Base-by-base conservation (phyloP, 2,329 filamentous ascomycete genomes). In the Hymenoscyphus scutula region DNA sequence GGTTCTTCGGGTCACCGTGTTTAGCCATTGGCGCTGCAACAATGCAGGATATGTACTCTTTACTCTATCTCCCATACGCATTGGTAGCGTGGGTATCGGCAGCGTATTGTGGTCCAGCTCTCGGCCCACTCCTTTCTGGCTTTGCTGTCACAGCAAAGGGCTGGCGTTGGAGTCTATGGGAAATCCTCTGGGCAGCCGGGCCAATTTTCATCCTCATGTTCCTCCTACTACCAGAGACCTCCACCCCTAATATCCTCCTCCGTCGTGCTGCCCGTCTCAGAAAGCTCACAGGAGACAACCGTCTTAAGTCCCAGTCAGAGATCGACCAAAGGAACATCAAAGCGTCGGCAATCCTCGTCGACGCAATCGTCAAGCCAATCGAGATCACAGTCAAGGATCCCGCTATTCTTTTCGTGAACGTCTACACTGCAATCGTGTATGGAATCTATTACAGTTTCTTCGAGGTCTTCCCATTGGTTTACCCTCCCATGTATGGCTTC, bases 141-240 rank as follows among this genome's bases (percentile, higher is more conserved):
- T 89, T 85, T 72, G 79, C 82, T 5, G 84, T 88, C 5, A 78
- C 80, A 1, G 80, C 77, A 4, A 79, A 84, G 73, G 76, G 75
- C 59, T 89, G 86, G 86, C 79, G 84, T n/a, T 89, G 85, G 86
- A 82, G 83, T 0, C 76, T 86, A 11, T 86, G 83, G 78, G 84
- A 88, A 70, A 83, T 88, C 61, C 77, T 89, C 62, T 89, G 85
- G 84, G 78, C 83, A 19, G 78, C 84, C 0, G 80, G 78, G 0
- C 86, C 86, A 0, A 72, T 87, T 53, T 81, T 88, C 67, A 66
- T 88, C n/a, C 60, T 82, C 58, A 83, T 89, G 81, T 81, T 88
- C 69, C 70, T 87, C 65, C 79, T 84, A 65, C 80, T 90, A 27
- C 88, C 88, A 0, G 87, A 90, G 76, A 90, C 88, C 0, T 82